Percentiles rank a stretch among this genome's conserved stretches.
Conservation (phyloP, 345 rosid genomes). For the Hibiscus syriacus region DNA sequence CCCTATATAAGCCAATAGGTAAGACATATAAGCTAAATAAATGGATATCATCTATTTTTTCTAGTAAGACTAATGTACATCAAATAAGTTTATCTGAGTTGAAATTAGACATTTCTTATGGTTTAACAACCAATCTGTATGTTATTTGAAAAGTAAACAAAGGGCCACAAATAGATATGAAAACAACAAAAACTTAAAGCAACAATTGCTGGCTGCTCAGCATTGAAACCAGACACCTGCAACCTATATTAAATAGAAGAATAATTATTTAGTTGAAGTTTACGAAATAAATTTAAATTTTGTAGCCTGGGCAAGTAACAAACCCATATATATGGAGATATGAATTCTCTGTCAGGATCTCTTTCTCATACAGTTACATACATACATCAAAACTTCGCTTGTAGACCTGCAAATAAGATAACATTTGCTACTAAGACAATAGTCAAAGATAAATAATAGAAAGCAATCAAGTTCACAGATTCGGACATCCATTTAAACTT, state of each 20-base stretch:
- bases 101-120: neutral
- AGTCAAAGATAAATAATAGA: neutral
- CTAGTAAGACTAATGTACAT: neutral
- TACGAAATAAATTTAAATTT: neutral
- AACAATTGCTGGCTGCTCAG: slow-evolving; percentile 77
- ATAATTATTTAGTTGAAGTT: slow-evolving; percentile 16
- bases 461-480: neutral
- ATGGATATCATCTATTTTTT: neutral
- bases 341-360: slow-evolving; percentile 64
- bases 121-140: no score
- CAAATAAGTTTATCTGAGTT: neutral
- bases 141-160: neutral
- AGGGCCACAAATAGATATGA: neutral
- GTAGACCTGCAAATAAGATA: slow-evolving; percentile 55
- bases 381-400: slow-evolving; percentile 75
- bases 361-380: slow-evolving; percentile 77
- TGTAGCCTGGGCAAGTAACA: slow-evolving; percentile 14
- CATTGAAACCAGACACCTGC: slow-evolving; percentile 49
- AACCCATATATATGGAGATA: slow-evolving; percentile 77
- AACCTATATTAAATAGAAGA: slow-evolving; percentile 40
- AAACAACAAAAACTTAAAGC: slow-evolving; percentile 41
- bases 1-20: slow-evolving; percentile 47
- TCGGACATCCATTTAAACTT: neutral
- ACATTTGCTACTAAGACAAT: neutral
- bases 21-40: neutral